Evolutionary conservation across 352 stramenopile species (phyloP).

Genomic region (Globisporangium splendens): DNA sequence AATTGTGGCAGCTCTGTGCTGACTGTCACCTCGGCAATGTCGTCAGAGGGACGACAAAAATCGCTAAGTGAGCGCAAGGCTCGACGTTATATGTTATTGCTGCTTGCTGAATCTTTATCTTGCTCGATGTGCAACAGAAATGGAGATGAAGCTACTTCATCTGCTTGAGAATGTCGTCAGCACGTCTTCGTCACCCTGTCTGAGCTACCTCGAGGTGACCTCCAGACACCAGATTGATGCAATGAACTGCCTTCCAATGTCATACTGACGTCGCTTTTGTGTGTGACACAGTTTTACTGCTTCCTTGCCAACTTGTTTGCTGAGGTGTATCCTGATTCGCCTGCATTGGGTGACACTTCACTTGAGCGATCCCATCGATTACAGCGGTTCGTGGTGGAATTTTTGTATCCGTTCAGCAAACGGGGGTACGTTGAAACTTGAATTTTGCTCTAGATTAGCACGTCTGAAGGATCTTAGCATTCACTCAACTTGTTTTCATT

Average conservation of each 20-base stretch:
- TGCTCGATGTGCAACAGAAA: not conserved
- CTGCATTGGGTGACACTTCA: not conserved
- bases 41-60: not conserved
- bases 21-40: conserved; percentile 3
- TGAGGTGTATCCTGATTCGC: not conserved
- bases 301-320: not conserved
- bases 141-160: conserved; percentile 7
- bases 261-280: not conserved
- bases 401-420: conserved; percentile 10
- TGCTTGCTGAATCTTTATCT: not conserved
- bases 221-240: not conserved
- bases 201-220: conserved; percentile 4
- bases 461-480: not conserved
- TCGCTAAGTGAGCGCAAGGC: not conserved
- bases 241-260: not conserved
- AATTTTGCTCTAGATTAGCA: not conserved
- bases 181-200: conserved; percentile 1
- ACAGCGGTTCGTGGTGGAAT: conserved; percentile 2
- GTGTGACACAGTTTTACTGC: not conserved
- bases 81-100: not conserved
- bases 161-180: conserved; percentile 2
- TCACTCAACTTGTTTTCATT: not conserved
- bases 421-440: conserved; percentile 1
- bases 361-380: not conserved
- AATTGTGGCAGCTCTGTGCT: conserved; percentile 2